Percentiles rank a stretch among this genome's conserved stretches.
These are phyloP conservation scores for Bruguiera sexangula DNA, from an alignment of 345 rosid species.

Conservation along the genomic window DNA sequence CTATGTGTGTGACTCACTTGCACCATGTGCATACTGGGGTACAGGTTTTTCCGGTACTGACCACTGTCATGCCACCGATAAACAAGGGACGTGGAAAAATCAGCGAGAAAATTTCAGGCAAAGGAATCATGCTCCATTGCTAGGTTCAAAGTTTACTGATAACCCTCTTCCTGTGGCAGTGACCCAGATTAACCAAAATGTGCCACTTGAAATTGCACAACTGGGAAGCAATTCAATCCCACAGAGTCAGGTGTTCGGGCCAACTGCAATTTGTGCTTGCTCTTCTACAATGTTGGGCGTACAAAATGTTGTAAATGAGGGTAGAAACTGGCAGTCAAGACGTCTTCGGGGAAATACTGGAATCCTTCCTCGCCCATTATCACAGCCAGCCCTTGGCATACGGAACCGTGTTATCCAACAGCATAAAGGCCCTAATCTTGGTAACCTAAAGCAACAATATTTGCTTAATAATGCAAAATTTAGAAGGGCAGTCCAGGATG, in stretches of 20 bases:
- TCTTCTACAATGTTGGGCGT: conserved; percentile 28
- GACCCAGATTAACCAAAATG: conserved; percentile 23
- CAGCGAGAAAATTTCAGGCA: conserved; percentile 46
- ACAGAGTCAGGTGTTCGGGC: conserved; percentile 18
- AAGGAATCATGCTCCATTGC: conserved; percentile 20
- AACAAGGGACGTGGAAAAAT: conserved; percentile 56
- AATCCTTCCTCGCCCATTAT: conserved; percentile 12
- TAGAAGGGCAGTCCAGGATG: conserved; percentile 21
- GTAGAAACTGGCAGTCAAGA: conserved; percentile 19
- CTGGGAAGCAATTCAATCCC: conserved; percentile 16
- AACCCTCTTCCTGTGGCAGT: conserved; percentile 15
- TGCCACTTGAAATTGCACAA: conserved; percentile 14
- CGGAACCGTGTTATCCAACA: conserved; percentile 27
- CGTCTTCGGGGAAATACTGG: conserved; percentile 19
- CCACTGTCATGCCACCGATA: conserved; percentile 89
- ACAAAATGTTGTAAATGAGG: conserved; percentile 33
- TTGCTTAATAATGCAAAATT: conserved; percentile 29
- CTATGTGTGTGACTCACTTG: conserved; percentile 78
- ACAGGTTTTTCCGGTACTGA: conserved; percentile 33
- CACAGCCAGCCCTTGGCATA: conserved; percentile 30
- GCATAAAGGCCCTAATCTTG: conserved; percentile 31
- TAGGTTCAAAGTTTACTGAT: conserved; percentile 24
- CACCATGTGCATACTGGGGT: conserved; percentile 72
- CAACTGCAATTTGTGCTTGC: conserved; percentile 33
- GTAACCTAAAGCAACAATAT: conserved; percentile 23